Evolutionary conservation across 495 filamentous ascomycete species (phyloP), one percentile per base, ranked within the genome.

Genomic region (Annulohypoxylon maeteangense): DNA sequence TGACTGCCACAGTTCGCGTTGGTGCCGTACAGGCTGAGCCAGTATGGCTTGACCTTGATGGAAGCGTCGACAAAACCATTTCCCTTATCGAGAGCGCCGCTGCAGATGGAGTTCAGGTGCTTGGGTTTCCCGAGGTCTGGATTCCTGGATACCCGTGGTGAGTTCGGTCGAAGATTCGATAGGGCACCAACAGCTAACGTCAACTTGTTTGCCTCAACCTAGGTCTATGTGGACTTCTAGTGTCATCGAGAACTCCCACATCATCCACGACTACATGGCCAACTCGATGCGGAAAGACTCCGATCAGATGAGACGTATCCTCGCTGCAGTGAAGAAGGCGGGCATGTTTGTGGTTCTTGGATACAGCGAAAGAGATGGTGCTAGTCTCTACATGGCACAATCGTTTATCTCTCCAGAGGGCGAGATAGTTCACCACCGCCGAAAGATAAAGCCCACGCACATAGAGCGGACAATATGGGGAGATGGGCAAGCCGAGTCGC

Each of bases 391-490:
- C 72, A 89, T 89, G 64, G 76, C 87, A 0, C 88, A 90, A 70
- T 79, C 79, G 1, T 79, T 85, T 51, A 87, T 89, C 63, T 77
- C 68, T 2, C 31, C 76, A 0, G 77, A 81, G 7, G 87, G 88
- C 1, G 74, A 81, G 22, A 80, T 89, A 62, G 64, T 81, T 3
- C 78, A 81, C 57, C 71, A 75, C 18, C 81, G 87, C 2, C 74
- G 84, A 7, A 90, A 89, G 77, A 81, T 89, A 36, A 90, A 90
- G 76, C 80, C 87, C 0, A 89, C 87, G 18, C 87, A 88, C 60
- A 79, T 89, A 79, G 88, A 90, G 74, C 82, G 88, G 1, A 86
- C 87, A 0, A 79, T 90, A 5, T 89, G 86, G 72, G 87, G 88
- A 0, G 87, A 90, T 68, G 81, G 79, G 0, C 75, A 75, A 1